These are phyloP conservation scores for Fusarium haematococcum DNA, from an alignment of 2,329 filamentous ascomycete genomes.

Conservation along the genomic window DNA sequence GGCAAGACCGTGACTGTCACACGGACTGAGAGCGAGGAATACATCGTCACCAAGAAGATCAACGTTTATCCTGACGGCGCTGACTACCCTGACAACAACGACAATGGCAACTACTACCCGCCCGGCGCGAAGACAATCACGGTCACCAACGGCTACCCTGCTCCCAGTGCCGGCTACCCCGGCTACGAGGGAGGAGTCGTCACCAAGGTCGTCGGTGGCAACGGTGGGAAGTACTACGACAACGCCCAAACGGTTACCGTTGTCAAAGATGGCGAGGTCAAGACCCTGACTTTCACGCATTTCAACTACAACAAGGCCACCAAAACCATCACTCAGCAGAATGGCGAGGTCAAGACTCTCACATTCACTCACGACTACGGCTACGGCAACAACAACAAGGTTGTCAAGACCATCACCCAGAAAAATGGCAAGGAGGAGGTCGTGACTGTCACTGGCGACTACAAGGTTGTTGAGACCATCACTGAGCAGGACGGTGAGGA, in stretches of 20 bases:
- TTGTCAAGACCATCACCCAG: slow-evolving; percentile 23
- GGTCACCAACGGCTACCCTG: slow-evolving; percentile 18
- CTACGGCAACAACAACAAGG: slow-evolving; percentile 1
- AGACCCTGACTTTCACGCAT: slow-evolving; percentile 32
- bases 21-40: slow-evolving; percentile 31
- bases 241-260: slow-evolving; percentile 29
- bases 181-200: slow-evolving; percentile 16
- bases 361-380: slow-evolving; percentile 9
- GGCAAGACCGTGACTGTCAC: slow-evolving; percentile 43
- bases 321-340: slow-evolving; percentile 29
- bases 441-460: slow-evolving; percentile 3
- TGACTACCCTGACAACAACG: slow-evolving; percentile 3
- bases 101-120: slow-evolving; percentile 13
- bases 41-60: slow-evolving; percentile 39
- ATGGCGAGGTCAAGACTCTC: slow-evolving; percentile 28
- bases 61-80: slow-evolving; percentile 21
- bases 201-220: slow-evolving; percentile 16
- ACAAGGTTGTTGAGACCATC: slow-evolving; percentile 23
- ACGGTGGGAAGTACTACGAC: slow-evolving; percentile 1
- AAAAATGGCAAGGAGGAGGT: neutral
- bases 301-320: slow-evolving; percentile 5
- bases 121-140: slow-evolving; percentile 28
- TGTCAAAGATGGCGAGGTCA: slow-evolving; percentile 29
- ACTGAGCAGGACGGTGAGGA: slow-evolving; percentile 27
- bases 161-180: slow-evolving; percentile 22